phyloP scores from a whole-genome alignment of 2,329 filamentous ascomycete genomes.

The Leptodontidium sp. region DNA sequence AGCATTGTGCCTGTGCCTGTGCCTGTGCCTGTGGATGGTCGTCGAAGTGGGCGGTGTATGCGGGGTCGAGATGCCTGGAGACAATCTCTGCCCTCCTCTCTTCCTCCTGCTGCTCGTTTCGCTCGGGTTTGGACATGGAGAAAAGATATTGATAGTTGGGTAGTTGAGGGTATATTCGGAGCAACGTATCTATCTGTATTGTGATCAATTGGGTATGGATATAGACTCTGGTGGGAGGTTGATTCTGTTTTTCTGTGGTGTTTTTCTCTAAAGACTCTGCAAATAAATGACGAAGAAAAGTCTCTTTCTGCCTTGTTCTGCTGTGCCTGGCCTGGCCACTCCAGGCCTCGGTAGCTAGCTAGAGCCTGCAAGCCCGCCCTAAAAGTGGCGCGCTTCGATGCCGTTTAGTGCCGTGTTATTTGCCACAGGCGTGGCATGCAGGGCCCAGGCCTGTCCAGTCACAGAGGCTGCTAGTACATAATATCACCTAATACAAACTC shows the following conservation, averaged over 20 bases:
- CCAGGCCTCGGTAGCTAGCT: too few species aligned
- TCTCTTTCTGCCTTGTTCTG: neutral
- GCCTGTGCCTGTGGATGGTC: constrained; percentile 36
- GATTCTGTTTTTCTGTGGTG: neutral
- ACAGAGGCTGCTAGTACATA: neutral
- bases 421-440: neutral
- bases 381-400: too few species aligned
- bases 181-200: neutral
- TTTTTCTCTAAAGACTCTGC: neutral
- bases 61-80: constrained; percentile 51
- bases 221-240: neutral
- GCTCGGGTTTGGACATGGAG: constrained; percentile 25
- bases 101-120: constrained; percentile 24
- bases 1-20: constrained; percentile 35
- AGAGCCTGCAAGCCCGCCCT: too few species aligned
- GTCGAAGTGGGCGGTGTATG: constrained; percentile 55
- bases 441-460: neutral
- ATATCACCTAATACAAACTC: constrained; percentile 12
- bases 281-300: neutral
- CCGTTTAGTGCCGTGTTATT: too few species aligned
- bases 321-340: too few species aligned
- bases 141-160: neutral
- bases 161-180: neutral
- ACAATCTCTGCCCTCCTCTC: constrained; percentile 48
- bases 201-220: neutral